These are phyloP conservation scores for Durusdinium trenchii DNA, from an alignment of 73 alveolate genomes.

Conservation along the genomic window DNA sequence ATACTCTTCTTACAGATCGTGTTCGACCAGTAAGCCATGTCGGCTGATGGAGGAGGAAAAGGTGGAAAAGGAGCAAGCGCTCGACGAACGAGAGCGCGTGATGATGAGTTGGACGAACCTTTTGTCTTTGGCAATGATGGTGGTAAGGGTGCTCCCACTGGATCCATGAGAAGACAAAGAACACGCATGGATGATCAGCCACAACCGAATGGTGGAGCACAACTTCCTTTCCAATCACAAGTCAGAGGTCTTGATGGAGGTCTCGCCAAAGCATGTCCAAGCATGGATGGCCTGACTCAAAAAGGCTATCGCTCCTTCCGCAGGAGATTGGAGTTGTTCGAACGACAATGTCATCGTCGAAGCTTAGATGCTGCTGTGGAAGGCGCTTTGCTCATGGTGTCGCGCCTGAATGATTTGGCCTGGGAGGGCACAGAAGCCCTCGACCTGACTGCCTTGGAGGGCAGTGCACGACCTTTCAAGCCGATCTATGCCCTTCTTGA, in stretches of 20 bases:
- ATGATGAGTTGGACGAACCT: too few species aligned
- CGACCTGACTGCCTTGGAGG: neutral
- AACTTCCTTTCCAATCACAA: too few species aligned
- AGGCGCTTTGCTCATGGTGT: neutral
- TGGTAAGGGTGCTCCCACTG: neutral
- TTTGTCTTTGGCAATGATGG: neutral
- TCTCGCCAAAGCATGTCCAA: neutral
- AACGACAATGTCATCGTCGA: neutral
- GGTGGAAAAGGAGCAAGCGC: too few species aligned
- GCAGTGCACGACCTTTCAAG: neutral
- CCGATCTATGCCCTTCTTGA: neutral
- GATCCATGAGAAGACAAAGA: neutral
- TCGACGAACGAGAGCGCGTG: too few species aligned
- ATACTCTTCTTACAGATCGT: too few species aligned
- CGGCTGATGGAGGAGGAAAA: too few species aligned
- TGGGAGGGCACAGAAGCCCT: conserved; percentile 6
- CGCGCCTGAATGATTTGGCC: neutral
- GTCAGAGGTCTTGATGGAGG: conserved; percentile 15
- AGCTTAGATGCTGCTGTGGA: neutral
- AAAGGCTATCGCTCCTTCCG: conserved; percentile 7
- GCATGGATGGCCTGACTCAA: neutral
- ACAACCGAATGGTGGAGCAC: neutral
- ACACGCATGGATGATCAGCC: neutral
- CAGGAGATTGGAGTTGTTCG: neutral
- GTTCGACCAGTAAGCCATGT: too few species aligned